Evolutionary conservation across 1,284 basidiomycete genomes (phyloP).

Genomic region (Ceratobasidium theobromae): DNA sequence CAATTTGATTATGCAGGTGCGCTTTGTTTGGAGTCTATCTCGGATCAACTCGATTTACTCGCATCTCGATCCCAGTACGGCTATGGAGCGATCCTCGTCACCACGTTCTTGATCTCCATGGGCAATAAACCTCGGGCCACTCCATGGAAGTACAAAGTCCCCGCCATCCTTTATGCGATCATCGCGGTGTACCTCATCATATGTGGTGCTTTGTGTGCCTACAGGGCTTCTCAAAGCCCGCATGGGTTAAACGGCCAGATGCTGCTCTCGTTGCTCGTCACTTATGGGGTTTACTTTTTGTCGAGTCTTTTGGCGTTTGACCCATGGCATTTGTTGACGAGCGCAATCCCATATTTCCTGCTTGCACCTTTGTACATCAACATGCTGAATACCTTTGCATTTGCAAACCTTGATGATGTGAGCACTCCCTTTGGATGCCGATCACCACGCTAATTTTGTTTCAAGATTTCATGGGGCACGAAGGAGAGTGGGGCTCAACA

Average conservation of each 20-base stretch:
- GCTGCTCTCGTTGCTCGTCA: conserved; percentile 81
- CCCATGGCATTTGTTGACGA: conserved; percentile 91
- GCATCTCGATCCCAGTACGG: conserved; percentile 65
- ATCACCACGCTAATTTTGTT: neutral
- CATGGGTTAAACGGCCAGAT: conserved; percentile 61
- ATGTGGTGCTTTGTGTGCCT: conserved; percentile 73
- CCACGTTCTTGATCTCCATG: conserved; percentile 94
- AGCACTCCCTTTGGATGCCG: conserved; percentile 40
- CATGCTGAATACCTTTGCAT: conserved; percentile 83
- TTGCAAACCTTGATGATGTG: conserved; percentile 79
- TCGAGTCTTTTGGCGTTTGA: conserved; percentile 88
- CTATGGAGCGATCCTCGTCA: conserved; percentile 80
- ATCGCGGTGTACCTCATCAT: conserved; percentile 83
- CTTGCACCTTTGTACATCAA: conserved; percentile 88
- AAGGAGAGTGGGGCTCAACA: conserved; percentile 71
- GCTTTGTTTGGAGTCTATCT: conserved; percentile 33
- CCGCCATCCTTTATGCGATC: conserved; percentile 73
- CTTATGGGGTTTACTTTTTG: conserved; percentile 81
- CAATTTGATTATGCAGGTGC: conserved; percentile 76
- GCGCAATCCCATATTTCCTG: conserved; percentile 86
- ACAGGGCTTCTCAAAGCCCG: conserved; percentile 62
- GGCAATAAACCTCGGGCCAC: conserved; percentile 88
- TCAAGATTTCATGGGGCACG: conserved; percentile 85
- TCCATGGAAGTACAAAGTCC: conserved; percentile 82
- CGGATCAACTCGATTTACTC: conserved; percentile 31